Percentiles rank a stretch among this genome's conserved stretches.
Conservation (phyloP, 331 rosid genomes). For the Ulmus americana region DNA sequence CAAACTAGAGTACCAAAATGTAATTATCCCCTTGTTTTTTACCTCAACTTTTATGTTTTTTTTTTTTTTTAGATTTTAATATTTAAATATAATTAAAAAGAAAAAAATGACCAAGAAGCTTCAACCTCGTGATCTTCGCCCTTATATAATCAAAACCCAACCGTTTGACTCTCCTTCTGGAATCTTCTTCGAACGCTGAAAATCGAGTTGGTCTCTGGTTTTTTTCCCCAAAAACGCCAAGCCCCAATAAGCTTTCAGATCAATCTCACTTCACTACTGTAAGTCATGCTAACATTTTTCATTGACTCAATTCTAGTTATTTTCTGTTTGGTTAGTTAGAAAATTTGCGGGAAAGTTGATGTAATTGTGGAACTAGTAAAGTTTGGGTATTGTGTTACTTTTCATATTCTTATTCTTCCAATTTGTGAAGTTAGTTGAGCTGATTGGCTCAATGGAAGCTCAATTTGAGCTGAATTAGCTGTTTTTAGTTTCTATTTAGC, state of each 20-base stretch:
- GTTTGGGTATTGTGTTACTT: not conserved
- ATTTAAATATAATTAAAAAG: constrained; percentile 5
- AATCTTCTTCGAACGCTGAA: constrained; percentile 44
- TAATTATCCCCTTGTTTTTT: not conserved
- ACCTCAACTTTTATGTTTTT: not conserved
- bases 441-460: not conserved
- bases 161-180: constrained; percentile 20
- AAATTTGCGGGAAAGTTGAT: not conserved
- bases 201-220: not conserved
- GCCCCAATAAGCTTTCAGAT: not conserved
- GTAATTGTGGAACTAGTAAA: too few species aligned
- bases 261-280: constrained; percentile 9
- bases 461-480: not conserved
- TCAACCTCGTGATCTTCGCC: not conserved
- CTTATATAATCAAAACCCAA: too few species aligned
- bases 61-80: not conserved
- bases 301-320: not conserved
- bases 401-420: not conserved
- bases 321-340: constrained; percentile 23
- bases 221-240: not conserved
- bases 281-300: constrained; percentile 19
- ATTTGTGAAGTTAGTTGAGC: not conserved
- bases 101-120: constrained; percentile 1
- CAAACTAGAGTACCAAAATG: too few species aligned
- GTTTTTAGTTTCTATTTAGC: too few species aligned